Percentiles rank a stretch among this genome's conserved stretches.
These are phyloP conservation scores for Boletellus sp. DNA, from an alignment of 768 basidiomycete genomes.

Conservation along the genomic window DNA sequence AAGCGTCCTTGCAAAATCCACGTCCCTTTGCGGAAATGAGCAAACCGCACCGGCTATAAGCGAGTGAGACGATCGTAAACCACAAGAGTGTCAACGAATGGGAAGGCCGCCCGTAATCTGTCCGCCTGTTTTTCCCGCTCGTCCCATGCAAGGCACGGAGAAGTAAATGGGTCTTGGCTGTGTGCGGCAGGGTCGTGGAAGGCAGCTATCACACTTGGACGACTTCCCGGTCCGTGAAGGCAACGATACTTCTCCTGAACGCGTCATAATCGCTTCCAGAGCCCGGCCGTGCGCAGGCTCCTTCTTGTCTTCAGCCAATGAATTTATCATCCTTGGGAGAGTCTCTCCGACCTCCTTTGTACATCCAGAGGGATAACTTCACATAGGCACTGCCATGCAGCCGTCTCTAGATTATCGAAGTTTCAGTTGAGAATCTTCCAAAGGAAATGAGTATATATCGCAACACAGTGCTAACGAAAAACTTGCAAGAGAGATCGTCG, in stretches of 20 bases:
- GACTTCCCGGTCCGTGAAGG: background rate
- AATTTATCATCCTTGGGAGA: background rate
- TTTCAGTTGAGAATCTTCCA: slow-evolving; percentile 1
- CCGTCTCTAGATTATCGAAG: background rate
- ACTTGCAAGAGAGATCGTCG: background rate
- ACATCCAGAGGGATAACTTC: background rate
- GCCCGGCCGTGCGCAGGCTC: background rate
- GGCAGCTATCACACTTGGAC: background rate
- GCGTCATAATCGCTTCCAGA: background rate
- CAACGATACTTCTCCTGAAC: background rate
- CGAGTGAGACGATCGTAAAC: background rate
- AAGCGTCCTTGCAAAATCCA: background rate
- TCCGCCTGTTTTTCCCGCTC: background rate
- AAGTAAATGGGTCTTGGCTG: background rate
- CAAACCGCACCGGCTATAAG: background rate
- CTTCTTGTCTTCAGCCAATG: background rate
- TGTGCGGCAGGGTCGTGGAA: background rate
- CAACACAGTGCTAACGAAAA: background rate
- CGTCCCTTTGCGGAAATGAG: background rate
- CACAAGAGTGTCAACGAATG: background rate
- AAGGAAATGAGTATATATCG: background rate
- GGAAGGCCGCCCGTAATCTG: background rate
- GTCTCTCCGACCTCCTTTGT: background rate
- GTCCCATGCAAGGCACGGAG: background rate
- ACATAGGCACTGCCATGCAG: background rate